Conservation (phyloP, 2,329 filamentous ascomycete species). For the Diaporthe citriasiana region DNA sequence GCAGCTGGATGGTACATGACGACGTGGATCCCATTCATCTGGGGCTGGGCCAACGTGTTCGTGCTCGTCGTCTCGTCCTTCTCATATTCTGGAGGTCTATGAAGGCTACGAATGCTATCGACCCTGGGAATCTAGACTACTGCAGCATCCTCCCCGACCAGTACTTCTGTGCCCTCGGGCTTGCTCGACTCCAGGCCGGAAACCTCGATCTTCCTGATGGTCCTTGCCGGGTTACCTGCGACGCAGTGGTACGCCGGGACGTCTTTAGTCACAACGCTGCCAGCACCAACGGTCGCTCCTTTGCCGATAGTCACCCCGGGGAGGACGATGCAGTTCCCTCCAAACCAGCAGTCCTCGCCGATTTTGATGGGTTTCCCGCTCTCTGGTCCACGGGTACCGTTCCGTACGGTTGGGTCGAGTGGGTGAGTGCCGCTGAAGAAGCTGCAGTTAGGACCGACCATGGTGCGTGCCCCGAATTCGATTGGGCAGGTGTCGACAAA, state of each 20-base stretch:
- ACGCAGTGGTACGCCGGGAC: conserved; percentile 75
- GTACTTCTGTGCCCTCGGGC: conserved; percentile 21
- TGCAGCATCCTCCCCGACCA: conserved; percentile 36
- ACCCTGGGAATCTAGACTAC: conserved; percentile 11
- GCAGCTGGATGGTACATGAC: conserved; percentile 91
- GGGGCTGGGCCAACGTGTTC: conserved; percentile 87
- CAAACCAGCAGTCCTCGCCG: conserved; percentile 86
- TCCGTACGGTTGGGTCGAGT: conserved; percentile 79
- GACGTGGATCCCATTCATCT: conserved; percentile 92
- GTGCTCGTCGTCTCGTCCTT: conserved; percentile 90
- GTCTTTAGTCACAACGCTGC: conserved; percentile 85
- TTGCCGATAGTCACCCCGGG: conserved; percentile 84
- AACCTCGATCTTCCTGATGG: conserved; percentile 62
- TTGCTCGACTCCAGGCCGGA: conserved; percentile 36
- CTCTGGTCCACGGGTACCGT: conserved; percentile 83
- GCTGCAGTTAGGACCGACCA: conserved; percentile 83
- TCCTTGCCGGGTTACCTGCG: conserved; percentile 76
- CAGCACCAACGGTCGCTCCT: conserved; percentile 82
- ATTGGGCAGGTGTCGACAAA: conserved; percentile 84
- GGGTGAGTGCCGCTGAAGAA: conserved; percentile 85
- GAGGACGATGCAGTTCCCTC: conserved; percentile 78
- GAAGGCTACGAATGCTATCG: conserved; percentile 48
- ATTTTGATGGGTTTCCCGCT: conserved; percentile 79
- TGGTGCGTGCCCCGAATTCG: conserved; percentile 80
- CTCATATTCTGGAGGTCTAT: conserved; percentile 91